Conservation (phyloP, 352 stramenopile species). For the Elongisporangium prolatum region DNA sequence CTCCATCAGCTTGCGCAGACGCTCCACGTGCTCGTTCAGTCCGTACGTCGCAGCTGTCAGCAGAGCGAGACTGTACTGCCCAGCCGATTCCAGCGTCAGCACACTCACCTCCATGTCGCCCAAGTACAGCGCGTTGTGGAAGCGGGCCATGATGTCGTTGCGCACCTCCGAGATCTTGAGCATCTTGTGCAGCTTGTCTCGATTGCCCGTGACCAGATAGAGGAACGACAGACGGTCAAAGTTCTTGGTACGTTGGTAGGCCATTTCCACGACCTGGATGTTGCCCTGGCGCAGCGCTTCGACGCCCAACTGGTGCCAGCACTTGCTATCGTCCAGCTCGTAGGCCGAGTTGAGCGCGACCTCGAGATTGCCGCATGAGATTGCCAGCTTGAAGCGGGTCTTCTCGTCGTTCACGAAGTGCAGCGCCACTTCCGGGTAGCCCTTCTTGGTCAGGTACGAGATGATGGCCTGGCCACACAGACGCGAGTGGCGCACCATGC, state of each 20-base stretch:
- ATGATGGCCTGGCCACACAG: conserved; percentile 98
- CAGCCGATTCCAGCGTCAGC: conserved; percentile 93
- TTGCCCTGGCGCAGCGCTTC: conserved; percentile 98
- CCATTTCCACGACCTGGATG: conserved; percentile 99
- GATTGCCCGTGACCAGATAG: conserved; percentile 98
- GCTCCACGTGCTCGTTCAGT: conserved; percentile 92
- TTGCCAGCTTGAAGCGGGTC: conserved; percentile 97
- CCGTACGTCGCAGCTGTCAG: conserved; percentile 95
- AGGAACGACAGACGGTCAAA: conserved; percentile 99
- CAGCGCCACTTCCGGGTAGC: conserved; percentile 99
- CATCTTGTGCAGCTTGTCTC: conserved; percentile 99
- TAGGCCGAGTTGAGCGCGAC: conserved; percentile 96
- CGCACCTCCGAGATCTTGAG: conserved; percentile 98
- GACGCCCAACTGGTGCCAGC: conserved; percentile 96
- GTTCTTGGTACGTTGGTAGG: conserved; percentile 99
- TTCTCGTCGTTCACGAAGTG: conserved; percentile 99
- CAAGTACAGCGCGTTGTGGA: conserved; percentile 98
- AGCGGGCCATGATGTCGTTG: conserved; percentile 97
- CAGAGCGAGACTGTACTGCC: conserved; percentile 95
- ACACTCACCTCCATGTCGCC: conserved; percentile 95
- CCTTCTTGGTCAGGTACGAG: conserved; percentile 98
- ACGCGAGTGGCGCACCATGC: conserved; percentile 96
- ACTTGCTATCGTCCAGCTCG: conserved; percentile 93
- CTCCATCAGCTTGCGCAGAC: conserved; percentile 90
- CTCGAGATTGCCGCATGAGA: conserved; percentile 99